Base-by-base conservation (phyloP, 1,284 basidiomycete genomes). In the Bjerkandera adusta region DNA sequence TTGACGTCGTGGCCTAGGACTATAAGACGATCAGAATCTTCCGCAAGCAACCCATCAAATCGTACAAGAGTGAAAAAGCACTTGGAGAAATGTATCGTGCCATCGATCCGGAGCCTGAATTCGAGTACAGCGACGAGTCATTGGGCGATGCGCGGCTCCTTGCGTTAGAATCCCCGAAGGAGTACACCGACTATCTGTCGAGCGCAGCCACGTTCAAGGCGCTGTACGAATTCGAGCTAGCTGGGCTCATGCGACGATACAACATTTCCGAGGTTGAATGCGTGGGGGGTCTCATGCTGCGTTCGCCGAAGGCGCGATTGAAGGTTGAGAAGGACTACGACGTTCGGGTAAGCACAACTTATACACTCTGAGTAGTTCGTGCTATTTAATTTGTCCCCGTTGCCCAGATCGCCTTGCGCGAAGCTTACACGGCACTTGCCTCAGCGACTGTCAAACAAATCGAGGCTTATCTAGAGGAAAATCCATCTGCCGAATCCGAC, bases 191-290 rank as follows among this genome's bases (percentile, higher is more conserved):
- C 5, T 48, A 45, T 29, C 29, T 48, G 5, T 3, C 24, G 26
- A 36, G 11, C 8, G 50, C 38, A 2, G 46, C 43, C 5, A 24
- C 36, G 30, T 32, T 41, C 18, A 51, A 51, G 26, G 33, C 37
- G 5, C 41, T 34, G 22, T 51, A 51, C 27, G 50, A 51, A 20
- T 45, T 48, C 26, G 46, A 48, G 37, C 21, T 51, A 13, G 33
- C 38, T 7, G 50, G 50, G 2, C 27, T 51, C 5, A 16, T 36
- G 4, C n/a, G 10, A 22, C 48, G 50, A n/a, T 52, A 49, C 13
- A 42, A 45, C 24, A 49, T 52, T 18, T 43, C 2, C 26, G 50
- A 49, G 33, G 39, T 29, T 3, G 50, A 52, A 33, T 52, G 47
- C 26, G 50, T 47, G 16, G 47, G 43, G 10, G 50, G 47, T 7